phyloP scores from a whole-genome alignment of 306 rosid species.

The Luffa acutangula region DNA sequence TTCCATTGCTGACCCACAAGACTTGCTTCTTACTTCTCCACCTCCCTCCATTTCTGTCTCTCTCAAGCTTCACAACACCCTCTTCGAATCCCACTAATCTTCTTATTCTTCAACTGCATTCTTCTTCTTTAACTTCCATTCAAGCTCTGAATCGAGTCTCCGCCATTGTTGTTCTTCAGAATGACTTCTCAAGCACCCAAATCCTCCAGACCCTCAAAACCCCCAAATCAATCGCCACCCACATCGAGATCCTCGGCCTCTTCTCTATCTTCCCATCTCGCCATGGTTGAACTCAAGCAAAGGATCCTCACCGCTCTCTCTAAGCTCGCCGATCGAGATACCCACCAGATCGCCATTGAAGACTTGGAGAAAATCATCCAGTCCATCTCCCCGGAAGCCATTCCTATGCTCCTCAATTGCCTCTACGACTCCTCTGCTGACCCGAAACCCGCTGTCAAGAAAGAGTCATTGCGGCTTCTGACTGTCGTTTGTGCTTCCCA shows the following conservation, averaged over 20 bases:
- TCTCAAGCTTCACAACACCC: background rate
- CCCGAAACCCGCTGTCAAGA: slow-evolving; percentile 78
- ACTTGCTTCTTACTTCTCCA: slow-evolving; percentile 28
- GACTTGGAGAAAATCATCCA: slow-evolving; percentile 67
- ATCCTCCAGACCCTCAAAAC: slow-evolving; percentile 39
- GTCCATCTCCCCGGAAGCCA: slow-evolving; percentile 47
- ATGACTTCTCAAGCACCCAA: slow-evolving; percentile 46
- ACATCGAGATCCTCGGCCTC: slow-evolving; percentile 38
- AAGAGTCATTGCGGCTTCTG: slow-evolving; percentile 66
- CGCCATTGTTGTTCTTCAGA: background rate
- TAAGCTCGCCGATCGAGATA: slow-evolving; percentile 89
- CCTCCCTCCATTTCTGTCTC: slow-evolving; percentile 6
- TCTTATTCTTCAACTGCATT: background rate
- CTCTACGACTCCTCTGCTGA: slow-evolving; percentile 70
- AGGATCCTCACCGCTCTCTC: slow-evolving; percentile 73
- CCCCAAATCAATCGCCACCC: slow-evolving; percentile 36
- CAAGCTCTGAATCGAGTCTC: background rate
- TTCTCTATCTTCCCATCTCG: slow-evolving; percentile 60
- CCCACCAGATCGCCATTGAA: slow-evolving; percentile 83
- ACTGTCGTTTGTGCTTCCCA: slow-evolving; percentile 53
- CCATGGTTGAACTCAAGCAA: slow-evolving; percentile 92
- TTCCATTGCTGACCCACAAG: slow-evolving; percentile 12
- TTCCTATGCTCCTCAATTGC: slow-evolving; percentile 81
- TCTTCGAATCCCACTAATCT: background rate
- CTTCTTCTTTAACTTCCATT: background rate